Evolutionary conservation across 768 basidiomycete genomes (phyloP).

Genomic region (Dacryopinax spathularia): DNA sequence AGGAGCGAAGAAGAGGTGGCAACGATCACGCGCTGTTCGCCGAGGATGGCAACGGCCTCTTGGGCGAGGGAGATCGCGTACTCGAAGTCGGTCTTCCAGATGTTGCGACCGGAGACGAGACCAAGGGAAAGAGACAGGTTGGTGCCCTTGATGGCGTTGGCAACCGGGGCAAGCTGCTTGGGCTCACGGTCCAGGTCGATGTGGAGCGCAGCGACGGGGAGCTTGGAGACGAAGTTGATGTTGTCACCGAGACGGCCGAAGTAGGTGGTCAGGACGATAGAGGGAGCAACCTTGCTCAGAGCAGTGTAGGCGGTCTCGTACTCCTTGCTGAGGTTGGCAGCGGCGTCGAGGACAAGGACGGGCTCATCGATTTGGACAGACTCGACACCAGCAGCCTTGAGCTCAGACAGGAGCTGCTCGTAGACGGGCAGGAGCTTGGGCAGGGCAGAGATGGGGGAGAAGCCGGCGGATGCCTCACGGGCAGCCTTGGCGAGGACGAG

Average conservation of each 20-base stretch:
- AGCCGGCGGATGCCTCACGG: conserved; percentile 67
- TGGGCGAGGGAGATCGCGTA: conserved; percentile 69
- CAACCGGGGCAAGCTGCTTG: conserved; percentile 66
- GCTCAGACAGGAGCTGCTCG: conserved; percentile 72
- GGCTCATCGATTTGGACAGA: conserved; percentile 98
- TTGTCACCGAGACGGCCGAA: conserved; percentile 93
- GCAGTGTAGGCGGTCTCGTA: conserved; percentile 68
- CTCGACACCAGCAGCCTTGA: conserved; percentile 85
- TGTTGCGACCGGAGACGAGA: conserved; percentile 93
- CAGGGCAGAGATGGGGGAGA: conserved; percentile 84
- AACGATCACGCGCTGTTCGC: conserved; percentile 75
- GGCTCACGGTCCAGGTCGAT: conserved; percentile 93
- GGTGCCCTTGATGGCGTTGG: conserved; percentile 74
- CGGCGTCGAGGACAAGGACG: conserved; percentile 81
- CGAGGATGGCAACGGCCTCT: conserved; percentile 71
- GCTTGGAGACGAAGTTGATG: conserved; percentile 72
- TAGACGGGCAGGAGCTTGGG: conserved; percentile 83
- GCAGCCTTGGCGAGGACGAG: conserved; percentile 82
- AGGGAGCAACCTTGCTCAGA: conserved; percentile 68
- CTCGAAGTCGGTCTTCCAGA: conserved; percentile 95
- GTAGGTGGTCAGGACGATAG: conserved; percentile 90
- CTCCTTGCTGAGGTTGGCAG: conserved; percentile 59
- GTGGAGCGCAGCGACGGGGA: conserved; percentile 87
- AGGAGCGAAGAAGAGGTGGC: conserved; percentile 96
- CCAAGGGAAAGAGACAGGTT: conserved; percentile 77